Conservation (phyloP, 768 basidiomycete genomes). For the Lentinula sp. region DNA sequence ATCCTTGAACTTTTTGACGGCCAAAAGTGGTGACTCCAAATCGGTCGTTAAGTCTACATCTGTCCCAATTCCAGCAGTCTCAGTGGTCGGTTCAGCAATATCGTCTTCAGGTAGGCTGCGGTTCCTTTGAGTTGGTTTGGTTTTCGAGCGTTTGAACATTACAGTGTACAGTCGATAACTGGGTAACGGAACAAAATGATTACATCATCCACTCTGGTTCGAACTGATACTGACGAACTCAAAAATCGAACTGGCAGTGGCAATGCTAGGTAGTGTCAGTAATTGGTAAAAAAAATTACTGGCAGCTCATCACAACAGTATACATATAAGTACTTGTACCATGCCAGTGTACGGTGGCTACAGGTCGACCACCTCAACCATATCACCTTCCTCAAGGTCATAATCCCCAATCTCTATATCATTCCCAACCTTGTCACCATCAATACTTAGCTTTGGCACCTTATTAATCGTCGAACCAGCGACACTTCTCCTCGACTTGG, state of each 20-base stretch:
- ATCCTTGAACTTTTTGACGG: conserved; percentile 66
- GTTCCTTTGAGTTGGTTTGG: background rate
- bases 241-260: no score
- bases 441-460: conserved; percentile 51
- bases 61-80: background rate
- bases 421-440: conserved; percentile 67
- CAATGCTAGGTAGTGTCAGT: no score
- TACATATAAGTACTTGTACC: no score
- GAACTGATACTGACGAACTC: no score
- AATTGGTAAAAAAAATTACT: no score
- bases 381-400: conserved; percentile 76
- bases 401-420: conserved; percentile 55
- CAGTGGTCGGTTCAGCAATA: background rate
- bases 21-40: conserved; percentile 51
- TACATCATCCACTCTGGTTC: background rate
- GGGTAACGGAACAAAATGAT: background rate
- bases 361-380: conserved; percentile 64
- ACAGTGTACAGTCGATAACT: background rate
- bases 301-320: no score
- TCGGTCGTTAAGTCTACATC: conserved; percentile 8
- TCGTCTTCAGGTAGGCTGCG: background rate
- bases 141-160: conserved; percentile 6
- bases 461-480: conserved; percentile 18
- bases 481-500: conserved; percentile 26
- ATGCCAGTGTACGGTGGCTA: background rate